Percentiles rank a stretch among this genome's conserved stretches.
Conservation (phyloP, 2,329 filamentous ascomycete genomes). For the Ophiostoma angusticollis region DNA sequence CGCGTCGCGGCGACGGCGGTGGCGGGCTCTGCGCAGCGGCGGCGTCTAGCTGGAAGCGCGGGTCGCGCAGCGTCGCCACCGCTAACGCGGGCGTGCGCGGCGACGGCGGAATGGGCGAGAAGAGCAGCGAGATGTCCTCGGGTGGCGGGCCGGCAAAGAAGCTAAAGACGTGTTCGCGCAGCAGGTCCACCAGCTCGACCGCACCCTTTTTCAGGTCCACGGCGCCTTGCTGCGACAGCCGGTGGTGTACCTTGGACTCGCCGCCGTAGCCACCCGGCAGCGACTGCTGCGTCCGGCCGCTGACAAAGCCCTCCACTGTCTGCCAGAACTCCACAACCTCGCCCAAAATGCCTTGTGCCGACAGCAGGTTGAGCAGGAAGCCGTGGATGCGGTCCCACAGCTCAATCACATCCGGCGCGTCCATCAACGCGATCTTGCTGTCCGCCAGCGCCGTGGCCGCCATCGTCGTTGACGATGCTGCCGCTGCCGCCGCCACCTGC, state of each 20-base stretch:
- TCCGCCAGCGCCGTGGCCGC: too few relatives aligned
- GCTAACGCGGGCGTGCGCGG: constrained; percentile 47
- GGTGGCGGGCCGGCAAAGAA: constrained; percentile 84
- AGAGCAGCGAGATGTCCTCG: constrained; percentile 78
- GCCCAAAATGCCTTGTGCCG: constrained; percentile 66
- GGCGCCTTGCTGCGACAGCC: constrained; percentile 58
- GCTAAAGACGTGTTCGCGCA: constrained; percentile 64
- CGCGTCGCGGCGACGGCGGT: constrained; percentile 60
- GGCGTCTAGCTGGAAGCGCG: constrained; percentile 67
- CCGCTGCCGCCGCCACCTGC: too few relatives aligned
- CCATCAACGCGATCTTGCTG: constrained; percentile 51
- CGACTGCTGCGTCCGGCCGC: constrained; percentile 67
- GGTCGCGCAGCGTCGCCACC: constrained; percentile 39
- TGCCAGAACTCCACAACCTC: constrained; percentile 94
- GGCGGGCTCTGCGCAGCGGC: constrained; percentile 69
- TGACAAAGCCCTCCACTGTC: constrained; percentile 77
- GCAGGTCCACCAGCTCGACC: constrained; percentile 66
- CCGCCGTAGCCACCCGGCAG: constrained; percentile 73
- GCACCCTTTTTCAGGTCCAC: constrained; percentile 62
- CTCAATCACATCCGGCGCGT: constrained; percentile 69
- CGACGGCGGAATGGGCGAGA: constrained; percentile 64
- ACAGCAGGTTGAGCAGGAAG: constrained; percentile 63
- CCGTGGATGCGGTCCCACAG: constrained; percentile 82
- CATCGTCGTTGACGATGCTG: too few relatives aligned
- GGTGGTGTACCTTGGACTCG: constrained; percentile 69